Evolutionary conservation across 768 basidiomycete species (phyloP).

Genomic region (Mycena haematopus): DNA sequence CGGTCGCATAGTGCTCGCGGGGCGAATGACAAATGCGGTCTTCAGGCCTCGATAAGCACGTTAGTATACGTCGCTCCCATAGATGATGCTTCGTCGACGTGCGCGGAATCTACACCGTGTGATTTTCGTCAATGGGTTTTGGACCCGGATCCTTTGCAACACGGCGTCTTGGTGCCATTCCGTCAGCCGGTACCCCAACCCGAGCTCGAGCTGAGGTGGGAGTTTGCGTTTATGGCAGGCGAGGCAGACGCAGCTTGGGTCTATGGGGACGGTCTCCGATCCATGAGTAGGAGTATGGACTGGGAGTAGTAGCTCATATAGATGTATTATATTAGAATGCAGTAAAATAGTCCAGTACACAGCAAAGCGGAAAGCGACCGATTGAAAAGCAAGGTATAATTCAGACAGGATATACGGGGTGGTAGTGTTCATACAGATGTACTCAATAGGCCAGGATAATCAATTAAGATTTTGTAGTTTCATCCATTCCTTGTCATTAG

Average conservation of each 20-base stretch:
- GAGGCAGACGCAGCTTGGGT: constrained; percentile 27
- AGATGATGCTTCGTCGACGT: background rate
- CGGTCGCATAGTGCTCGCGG: background rate
- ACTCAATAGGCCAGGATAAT: too few relatives aligned
- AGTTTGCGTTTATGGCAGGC: constrained; percentile 33
- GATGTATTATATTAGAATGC: background rate
- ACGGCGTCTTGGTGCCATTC: constrained; percentile 32
- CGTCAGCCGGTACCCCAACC: background rate
- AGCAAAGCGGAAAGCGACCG: too few relatives aligned
- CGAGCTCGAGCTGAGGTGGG: constrained; percentile 27
- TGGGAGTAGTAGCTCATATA: background rate
- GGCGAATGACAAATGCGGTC: background rate
- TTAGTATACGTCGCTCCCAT: constrained; percentile 13
- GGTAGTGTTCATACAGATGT: constrained; percentile 13
- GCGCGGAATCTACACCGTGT: constrained; percentile 4
- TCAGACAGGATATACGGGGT: constrained; percentile 21
- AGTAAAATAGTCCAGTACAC: background rate
- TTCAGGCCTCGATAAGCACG: constrained; percentile 9
- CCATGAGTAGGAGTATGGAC: constrained; percentile 5
- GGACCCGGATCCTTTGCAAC: constrained; percentile 30
- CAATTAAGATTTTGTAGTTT: constrained; percentile 79
- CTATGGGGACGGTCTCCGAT: constrained; percentile 5
- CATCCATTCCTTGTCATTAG: constrained; percentile 89
- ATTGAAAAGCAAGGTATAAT: constrained; percentile 25
- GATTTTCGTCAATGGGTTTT: constrained; percentile 34